Evolutionary conservation across 2,329 filamentous ascomycete genomes (phyloP), one percentile per base, ranked within the genome.

Genomic region (Fragosphaeria purpurea): DNA sequence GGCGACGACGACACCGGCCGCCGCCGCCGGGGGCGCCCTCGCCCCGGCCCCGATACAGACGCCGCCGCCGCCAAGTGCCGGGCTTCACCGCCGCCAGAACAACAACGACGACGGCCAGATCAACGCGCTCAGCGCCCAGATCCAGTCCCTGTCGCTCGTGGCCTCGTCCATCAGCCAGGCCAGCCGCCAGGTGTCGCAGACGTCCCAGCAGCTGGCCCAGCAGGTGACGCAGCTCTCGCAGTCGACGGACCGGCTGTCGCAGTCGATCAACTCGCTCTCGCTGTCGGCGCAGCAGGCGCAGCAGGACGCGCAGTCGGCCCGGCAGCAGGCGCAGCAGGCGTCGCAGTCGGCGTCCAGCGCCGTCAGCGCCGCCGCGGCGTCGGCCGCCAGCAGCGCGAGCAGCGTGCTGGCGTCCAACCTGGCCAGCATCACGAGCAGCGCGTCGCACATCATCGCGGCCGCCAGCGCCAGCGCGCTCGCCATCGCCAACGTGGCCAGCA

Each of bases 121-220:
- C 35, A 47, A 53, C 41, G 57, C 59, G 6, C 56, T 62, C 41
- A 59, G 58, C 50, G 51, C 53, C 31, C 60, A 62, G 52, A 59
- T 65, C 44, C 57, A 60, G 41, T 63, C 63, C 31, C 58, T 66
- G 22, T 63, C 61, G 46, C 43, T 58, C 38, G 61, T 61, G 39
- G 55, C 63, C 11, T 59, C 58, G 30, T 55, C 55, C 7, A 46
- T 65, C 40, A 62, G 59, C 56, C 51, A 60, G 42, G 54, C 57
- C 31, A 64, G 58, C 34, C 62, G 62, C 8, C 53, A 53, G 1
- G 61, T 64, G 50, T 62, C 59, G 47, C 63, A 65, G 48, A 62
- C 62, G 1, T 62, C 60, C 39, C 63, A 65, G 46, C 62, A 65
- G 47, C 56, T 66, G 22, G 61, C 60, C 11, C 60, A 62, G 50